phyloP scores from a whole-genome alignment of 257 asterid species.

The Solanum gandarillasii region DNA sequence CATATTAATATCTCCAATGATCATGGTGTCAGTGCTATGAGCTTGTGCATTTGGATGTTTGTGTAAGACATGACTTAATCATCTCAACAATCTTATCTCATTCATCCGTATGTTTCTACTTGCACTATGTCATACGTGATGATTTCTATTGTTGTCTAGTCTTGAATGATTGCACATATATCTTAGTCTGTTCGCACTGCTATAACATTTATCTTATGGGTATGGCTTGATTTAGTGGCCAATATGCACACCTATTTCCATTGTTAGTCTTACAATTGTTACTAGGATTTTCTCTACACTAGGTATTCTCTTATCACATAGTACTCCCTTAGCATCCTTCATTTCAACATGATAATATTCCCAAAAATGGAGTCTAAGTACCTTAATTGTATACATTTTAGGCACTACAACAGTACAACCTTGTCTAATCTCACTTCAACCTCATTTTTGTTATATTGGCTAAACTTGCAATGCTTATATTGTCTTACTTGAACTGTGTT shows the following conservation, averaged over 20 bases:
- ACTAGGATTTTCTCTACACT: background rate
- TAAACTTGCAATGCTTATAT: background rate
- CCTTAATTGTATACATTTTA: background rate
- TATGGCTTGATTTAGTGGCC: background rate
- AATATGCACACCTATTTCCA: background rate
- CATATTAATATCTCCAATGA: background rate
- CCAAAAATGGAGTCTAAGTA: background rate
- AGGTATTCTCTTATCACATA: background rate
- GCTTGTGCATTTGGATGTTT: background rate
- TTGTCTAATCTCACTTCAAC: background rate
- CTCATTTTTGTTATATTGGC: background rate
- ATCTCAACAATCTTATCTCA: background rate
- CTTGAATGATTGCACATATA: background rate
- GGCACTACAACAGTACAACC: background rate
- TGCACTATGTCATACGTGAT: background rate
- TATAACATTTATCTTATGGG: background rate
- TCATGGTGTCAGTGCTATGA: background rate
- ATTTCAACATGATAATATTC: background rate
- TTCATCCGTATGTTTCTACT: background rate
- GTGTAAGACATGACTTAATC: background rate
- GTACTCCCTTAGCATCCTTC: background rate
- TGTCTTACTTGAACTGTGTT: background rate
- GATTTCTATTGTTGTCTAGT: background rate
- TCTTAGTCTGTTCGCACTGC: background rate
- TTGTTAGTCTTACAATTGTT: background rate